Base-by-base conservation (phyloP, 2,329 filamentous ascomycete genomes). In the Ceratocystiopsis brevicomis region DNA sequence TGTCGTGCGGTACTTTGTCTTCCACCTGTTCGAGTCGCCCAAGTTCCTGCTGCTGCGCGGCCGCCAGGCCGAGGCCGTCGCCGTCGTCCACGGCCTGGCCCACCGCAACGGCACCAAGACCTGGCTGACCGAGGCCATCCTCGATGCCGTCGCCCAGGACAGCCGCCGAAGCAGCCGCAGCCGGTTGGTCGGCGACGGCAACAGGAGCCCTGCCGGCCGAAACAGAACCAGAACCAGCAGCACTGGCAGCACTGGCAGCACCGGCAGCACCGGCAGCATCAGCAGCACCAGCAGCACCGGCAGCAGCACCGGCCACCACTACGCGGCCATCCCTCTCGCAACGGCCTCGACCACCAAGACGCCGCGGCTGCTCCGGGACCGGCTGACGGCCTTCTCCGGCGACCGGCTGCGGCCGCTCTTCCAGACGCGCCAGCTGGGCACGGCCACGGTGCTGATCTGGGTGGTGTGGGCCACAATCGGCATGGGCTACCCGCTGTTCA, bases 401-500 rank as follows among this genome's bases (percentile, higher is more conserved):
- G 69, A 77, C 38, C 76, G 76, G 15, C 67, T 88, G 49, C 66
- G 67, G 1, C 78, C 81, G 1, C 69, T 90, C 3, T 78, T 79
- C 58, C 61, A 61, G 47, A 68, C 54, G 44, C 69, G 62, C 50
- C 69, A 65, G 44, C 62, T 73, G 9, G 69, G 62, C 42, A 50
- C 63, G 42, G 65, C 69, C 36, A 76, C 71, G 1, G 53, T 50
- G 4, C 60, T 76, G 18, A 64, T 88, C 40, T 86, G 81, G 81
- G 81, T 86, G 59, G 77, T 76, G 56, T 92, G 84, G 84, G 69
- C 77, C 0, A 78, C 74, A 14, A 87, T 92, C 50, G 84, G 84
- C 47, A 81, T 92, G 74, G 83, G 78, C 3, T 92, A 88, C 54
- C 84, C 83, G 1, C 71, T 93, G 2, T 93, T 88, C 69, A 90